Evolutionary conservation across 202 grass and related monocot genomes (phyloP), one percentile per base, ranked within the genome.

Genomic region (Brachypodium distachyon): DNA sequence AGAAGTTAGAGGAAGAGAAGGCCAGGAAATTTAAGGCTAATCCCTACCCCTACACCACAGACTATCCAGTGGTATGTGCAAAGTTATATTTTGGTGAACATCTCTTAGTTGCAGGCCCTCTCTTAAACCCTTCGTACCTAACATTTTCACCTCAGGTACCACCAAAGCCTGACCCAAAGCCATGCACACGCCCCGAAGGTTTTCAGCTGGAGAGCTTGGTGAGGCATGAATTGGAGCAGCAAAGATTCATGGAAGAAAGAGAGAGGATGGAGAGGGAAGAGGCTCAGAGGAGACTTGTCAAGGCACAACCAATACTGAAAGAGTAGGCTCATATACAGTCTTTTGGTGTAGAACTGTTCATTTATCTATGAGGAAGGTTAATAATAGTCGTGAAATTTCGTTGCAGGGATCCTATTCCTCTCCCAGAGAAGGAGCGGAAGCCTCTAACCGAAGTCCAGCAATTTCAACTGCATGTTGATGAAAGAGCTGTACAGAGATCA

Each of bases 11-110:
- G 33, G 92, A 99, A 41, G 89, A 92, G 73, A 96, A 77, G 27
- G 83, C 92, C 38, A 87, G 85, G 76, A 57, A 89, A 83, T 87
- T 23, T 43, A 99, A 89, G 63, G 96, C 96, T 78, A 96, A 72
- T 29, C 89, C 96, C 51, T 99, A 99, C 13, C 96, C 96, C 17
- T 99, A 99, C 48, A 91, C 96, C n/a, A 99, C 92, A n/a, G 92
- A 99, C 56, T 99, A 91, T 57, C 96, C 96, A 67, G 92, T 89
- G 81, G 96, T 99, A 91, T 36, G 26, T 63, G 73, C 28, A 69
- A 57, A 41, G 13, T 61, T 26, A 52, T 31, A 67, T 42, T 21
- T n/a, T 74, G 27, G 12, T 53, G 22, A 64, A 32, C 38, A 26
- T 63, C 40, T 65, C 38, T 2, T 61, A 42, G 28, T 48, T 47